Evolutionary conservation across 257 asterid species (phyloP).

Genomic region (Thymus quinquecostatus): DNA sequence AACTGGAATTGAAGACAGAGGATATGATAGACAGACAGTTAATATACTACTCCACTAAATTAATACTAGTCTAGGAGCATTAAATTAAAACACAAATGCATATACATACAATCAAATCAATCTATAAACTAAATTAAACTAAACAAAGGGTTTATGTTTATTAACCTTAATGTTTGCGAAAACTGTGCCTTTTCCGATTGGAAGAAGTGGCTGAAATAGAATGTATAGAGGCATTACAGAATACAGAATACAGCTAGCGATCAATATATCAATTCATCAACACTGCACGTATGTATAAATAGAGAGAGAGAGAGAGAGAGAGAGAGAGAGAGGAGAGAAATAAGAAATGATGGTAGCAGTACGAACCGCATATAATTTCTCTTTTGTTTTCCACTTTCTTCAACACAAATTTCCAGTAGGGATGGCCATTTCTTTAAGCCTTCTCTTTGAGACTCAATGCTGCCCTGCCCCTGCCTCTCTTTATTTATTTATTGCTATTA

Average conservation of each 20-base stretch:
- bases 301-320: slow-evolving; percentile 2
- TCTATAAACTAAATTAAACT: neutral
- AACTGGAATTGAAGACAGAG: neutral
- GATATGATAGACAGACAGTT: slow-evolving; percentile 18
- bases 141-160: too few species aligned
- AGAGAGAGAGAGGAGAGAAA: neutral
- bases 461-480: neutral
- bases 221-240: slow-evolving; percentile 19
- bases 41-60: neutral
- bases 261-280: neutral
- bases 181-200: slow-evolving; percentile 5
- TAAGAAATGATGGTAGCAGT: neutral
- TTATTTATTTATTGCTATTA: neutral
- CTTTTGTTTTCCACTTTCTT: neutral
- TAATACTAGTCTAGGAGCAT: too few species aligned
- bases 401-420: slow-evolving; percentile 9
- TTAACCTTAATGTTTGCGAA: slow-evolving; percentile 30
- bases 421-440: slow-evolving; percentile 3
- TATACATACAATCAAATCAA: slow-evolving; percentile 31
- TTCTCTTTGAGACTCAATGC: too few species aligned
- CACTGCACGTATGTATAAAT: neutral
- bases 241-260: too few species aligned
- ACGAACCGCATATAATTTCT: neutral
- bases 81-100: neutral
- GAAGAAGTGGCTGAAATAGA: neutral